A percentile compares a stretch with the other conserved stretches of the same genome.
Evolutionary conservation across 305 asterid genomes (phyloP).

Genomic region (Euphrasia arctica): DNA sequence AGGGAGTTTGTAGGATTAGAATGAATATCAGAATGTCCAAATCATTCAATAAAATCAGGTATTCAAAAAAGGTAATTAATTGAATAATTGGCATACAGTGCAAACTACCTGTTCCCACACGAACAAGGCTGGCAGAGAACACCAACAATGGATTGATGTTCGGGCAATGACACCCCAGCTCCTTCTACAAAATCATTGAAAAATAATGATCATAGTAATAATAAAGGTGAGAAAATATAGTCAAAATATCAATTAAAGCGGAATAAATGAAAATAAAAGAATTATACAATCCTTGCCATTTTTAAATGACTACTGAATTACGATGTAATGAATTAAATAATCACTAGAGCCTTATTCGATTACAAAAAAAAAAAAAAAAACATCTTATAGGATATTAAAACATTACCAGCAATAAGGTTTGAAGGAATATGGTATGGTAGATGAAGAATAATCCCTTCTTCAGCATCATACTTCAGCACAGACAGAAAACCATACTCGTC

Average conservation of each 20-base stretch:
- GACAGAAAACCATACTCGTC: conserved; percentile 93
- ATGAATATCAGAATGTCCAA: conserved; percentile 3
- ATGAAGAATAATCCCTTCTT: conserved; percentile 53
- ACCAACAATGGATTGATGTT: conserved; percentile 78
- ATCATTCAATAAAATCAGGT: neutral
- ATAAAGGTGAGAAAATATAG: conserved; percentile 16
- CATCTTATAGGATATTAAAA: conserved; percentile 19
- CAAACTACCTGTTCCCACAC: conserved; percentile 70
- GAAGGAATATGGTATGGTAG: conserved; percentile 78
- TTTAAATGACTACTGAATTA: neutral
- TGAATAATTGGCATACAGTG: too few relatives aligned
- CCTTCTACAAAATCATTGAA: conserved; percentile 54
- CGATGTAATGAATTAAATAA: conserved; percentile 9
- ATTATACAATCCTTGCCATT: conserved; percentile 14
- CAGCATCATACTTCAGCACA: conserved; percentile 74
- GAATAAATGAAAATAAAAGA: conserved; percentile 8
- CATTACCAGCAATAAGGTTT: conserved; percentile 79
- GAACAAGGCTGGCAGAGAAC: conserved; percentile 84
- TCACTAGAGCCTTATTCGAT: conserved; percentile 8
- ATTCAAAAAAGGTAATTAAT: neutral
- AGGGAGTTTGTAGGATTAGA: conserved; percentile 3
- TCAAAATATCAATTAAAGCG: conserved; percentile 8
- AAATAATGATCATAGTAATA: conserved; percentile 7
- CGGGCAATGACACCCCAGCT: conserved; percentile 62
- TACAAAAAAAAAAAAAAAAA: conserved; percentile 20